Evolutionary conservation across 306 rosid genomes (phyloP).

Genomic region (Trichosanthes truncata): DNA sequence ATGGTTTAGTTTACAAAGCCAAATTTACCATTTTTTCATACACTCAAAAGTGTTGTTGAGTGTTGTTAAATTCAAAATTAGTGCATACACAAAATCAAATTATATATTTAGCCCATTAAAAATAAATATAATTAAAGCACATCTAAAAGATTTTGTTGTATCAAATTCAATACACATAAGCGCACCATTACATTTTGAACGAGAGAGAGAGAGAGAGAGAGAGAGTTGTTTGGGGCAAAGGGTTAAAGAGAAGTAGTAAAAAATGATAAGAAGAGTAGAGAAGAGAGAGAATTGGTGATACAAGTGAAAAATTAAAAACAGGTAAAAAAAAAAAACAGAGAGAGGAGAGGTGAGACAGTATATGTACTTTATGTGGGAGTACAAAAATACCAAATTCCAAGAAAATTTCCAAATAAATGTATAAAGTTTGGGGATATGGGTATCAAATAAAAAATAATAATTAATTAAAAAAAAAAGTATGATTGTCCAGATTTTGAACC

Average conservation of each 20-base stretch:
- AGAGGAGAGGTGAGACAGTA: background rate
- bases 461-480: background rate
- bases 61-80: background rate
- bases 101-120: background rate
- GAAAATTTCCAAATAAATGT: background rate
- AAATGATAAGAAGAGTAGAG: background rate
- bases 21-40: background rate
- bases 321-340: background rate
- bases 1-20: too few species aligned
- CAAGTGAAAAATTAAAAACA: background rate
- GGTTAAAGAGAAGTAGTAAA: too few species aligned
- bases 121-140: too few species aligned
- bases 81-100: background rate
- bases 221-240: background rate
- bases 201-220: background rate
- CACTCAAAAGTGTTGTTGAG: too few species aligned
- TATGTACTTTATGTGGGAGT: background rate
- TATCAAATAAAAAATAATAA: background rate
- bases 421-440: constrained; percentile 1
- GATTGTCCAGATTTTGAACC: background rate
- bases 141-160: too few species aligned
- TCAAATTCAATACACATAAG: too few species aligned
- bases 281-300: background rate
- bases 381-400: background rate
- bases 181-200: too few species aligned